These are phyloP conservation scores for Mycena venus DNA, from an alignment of 768 basidiomycete genomes.

Conservation along the genomic window DNA sequence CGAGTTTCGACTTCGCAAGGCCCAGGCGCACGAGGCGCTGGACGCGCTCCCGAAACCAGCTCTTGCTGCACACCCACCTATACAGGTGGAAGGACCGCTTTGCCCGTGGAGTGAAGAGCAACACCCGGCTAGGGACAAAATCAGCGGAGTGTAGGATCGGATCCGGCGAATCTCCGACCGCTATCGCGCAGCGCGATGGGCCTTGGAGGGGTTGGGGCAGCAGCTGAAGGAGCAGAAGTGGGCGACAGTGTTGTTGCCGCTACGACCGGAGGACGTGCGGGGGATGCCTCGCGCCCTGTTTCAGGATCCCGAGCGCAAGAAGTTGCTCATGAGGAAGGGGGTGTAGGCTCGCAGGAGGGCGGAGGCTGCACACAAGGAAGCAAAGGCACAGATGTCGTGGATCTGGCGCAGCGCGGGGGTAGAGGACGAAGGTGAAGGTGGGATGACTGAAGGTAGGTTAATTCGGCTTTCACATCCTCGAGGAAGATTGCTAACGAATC, in stretches of 20 bases:
- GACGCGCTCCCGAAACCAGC: slow-evolving; percentile 41
- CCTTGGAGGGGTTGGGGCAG: slow-evolving; percentile 9
- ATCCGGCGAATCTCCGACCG: not conserved
- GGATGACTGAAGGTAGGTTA: not conserved
- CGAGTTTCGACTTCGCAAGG: slow-evolving; percentile 45
- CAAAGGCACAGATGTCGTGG: slow-evolving; percentile 2
- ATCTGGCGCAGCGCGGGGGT: not conserved
- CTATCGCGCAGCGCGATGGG: not conserved
- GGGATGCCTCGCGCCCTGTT: slow-evolving; percentile 9
- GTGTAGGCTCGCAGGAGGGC: not conserved
- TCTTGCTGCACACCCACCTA: slow-evolving; percentile 45
- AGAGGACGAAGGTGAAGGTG: not conserved
- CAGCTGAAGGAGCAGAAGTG: slow-evolving; percentile 32
- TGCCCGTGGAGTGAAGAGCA: slow-evolving; percentile 38
- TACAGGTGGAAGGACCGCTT: slow-evolving; percentile 45
- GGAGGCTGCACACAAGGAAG: not conserved
- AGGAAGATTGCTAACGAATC: not conserved
- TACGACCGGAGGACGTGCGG: not conserved
- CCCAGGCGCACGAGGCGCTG: slow-evolving; percentile 45
- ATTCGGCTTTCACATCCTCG: too few species aligned
- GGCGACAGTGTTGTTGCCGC: slow-evolving; percentile 32
- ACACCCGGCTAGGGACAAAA: slow-evolving; percentile 36
- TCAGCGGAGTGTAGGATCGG: slow-evolving; percentile 14
- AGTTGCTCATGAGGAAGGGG: not conserved
- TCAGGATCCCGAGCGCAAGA: slow-evolving; percentile 5